Conservation (phyloP, 2,329 filamentous ascomycete genomes). For the Aspergillus aculeatus region DNA sequence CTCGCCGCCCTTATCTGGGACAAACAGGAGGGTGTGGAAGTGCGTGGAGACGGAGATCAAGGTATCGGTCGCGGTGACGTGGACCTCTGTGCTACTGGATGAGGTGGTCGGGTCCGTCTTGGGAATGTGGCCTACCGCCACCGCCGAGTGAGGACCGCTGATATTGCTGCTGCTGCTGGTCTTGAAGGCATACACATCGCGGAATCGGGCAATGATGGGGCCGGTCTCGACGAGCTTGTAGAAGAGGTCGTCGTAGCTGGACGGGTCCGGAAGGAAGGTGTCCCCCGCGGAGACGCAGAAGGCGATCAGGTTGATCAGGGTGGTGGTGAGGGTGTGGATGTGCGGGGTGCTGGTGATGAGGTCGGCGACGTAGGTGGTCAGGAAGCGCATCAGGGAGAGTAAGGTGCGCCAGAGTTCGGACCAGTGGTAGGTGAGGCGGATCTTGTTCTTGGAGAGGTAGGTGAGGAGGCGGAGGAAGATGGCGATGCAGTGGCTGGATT, state of each 20-base stretch:
- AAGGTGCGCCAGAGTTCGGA: slow-evolving; percentile 89
- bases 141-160: slow-evolving; percentile 15
- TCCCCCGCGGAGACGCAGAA: slow-evolving; percentile 84
- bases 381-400: slow-evolving; percentile 82
- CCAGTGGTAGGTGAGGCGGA: slow-evolving; percentile 87
- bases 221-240: slow-evolving; percentile 97
- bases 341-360: slow-evolving; percentile 63
- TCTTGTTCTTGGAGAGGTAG: slow-evolving; percentile 77
- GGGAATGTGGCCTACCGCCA: neutral
- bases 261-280: slow-evolving; percentile 81
- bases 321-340: slow-evolving; percentile 71
- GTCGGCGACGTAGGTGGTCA: slow-evolving; percentile 81
- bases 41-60: slow-evolving; percentile 76
- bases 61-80: slow-evolving; percentile 74
- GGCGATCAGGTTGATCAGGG: slow-evolving; percentile 78
- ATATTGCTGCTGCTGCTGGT: slow-evolving; percentile 19
- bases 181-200: slow-evolving; percentile 65
- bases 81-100: slow-evolving; percentile 24
- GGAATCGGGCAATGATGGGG: slow-evolving; percentile 77
- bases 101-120: slow-evolving; percentile 7
- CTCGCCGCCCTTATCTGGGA: slow-evolving; percentile 48
- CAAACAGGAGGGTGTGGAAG: slow-evolving; percentile 75
- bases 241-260: slow-evolving; percentile 92
- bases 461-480: slow-evolving; percentile 81
- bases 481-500: slow-evolving; percentile 64